Evolutionary conservation across 805 yeast species (phyloP), one percentile per base, ranked within the genome.

Genomic region (Gaillardinia entomophila): DNA sequence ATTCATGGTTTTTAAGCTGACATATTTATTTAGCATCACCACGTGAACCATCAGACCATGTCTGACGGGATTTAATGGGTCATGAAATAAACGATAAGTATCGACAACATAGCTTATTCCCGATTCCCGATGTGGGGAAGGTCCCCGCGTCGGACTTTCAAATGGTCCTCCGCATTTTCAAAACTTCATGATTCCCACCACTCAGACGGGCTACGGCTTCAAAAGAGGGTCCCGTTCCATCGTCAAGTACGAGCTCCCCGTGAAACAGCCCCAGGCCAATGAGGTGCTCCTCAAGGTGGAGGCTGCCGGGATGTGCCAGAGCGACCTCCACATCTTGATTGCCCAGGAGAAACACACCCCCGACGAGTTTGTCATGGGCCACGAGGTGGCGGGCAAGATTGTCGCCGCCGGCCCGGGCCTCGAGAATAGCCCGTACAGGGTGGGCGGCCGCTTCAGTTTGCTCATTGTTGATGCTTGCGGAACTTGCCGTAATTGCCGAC

Each of bases 231-330:
- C 35, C 24, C 33, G 32, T 4, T 40, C 40, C 11, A 49, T 65
- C 30, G 46, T 40, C 20, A 43, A 44, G 24, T 64, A 55, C 34
- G 50, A 46, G 4, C 31, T 49, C 26, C 63, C 66, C 2, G 60
- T 63, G 19, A 46, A 51, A 6, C 34, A 35, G 18, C 70, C 71
- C 1, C 44, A 43, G 2, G 38, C 43, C 6, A 41, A 36, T 16
- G 57, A 61, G 32, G 51, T 65, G 1, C 48, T 66, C 10, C 42
- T 66, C 19, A 60, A 64, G 37, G 43, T 66, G n/a, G 67, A 65
- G 37, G 68, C 66, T 1, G 67, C 63, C 2, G 71, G 71, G 6
- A 48, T 69, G 33, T 69, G 75, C 39, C 58, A 55, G 34, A 59
- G 68, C 23, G 75, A 69, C 40, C 51, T 63, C 13, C 70, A 66